Conservation (phyloP, 306 rosid genomes). For the Urtica urens region DNA sequence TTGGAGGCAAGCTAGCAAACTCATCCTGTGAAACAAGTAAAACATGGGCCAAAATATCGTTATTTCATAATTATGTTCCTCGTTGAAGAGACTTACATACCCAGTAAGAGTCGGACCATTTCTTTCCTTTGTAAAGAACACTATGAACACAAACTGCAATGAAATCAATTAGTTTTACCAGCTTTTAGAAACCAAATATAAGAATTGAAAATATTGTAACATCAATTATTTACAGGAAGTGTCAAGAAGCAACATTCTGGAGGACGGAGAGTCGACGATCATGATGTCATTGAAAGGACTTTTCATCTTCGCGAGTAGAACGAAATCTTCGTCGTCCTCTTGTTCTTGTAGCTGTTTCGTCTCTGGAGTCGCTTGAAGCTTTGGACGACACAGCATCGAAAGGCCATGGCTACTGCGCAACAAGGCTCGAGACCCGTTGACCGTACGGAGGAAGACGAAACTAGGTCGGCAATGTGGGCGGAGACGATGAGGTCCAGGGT, state of each 20-base stretch:
- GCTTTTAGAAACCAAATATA: neutral
- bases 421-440: neutral
- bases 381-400: neutral
- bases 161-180: neutral
- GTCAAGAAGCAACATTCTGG: conserved; percentile 80
- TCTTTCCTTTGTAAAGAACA: conserved; percentile 55
- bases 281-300: conserved; percentile 59
- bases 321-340: conserved; percentile 40
- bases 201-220: neutral
- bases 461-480: neutral
- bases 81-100: conserved; percentile 17
- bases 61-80: neutral
- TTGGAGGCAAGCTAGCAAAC: conserved; percentile 82
- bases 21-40: conserved; percentile 59
- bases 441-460: neutral
- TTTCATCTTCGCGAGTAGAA: conserved; percentile 28
- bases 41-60: neutral
- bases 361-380: neutral
- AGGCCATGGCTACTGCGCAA: neutral
- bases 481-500: no score
- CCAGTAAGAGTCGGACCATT: conserved; percentile 88
- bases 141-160: conserved; percentile 74
- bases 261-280: conserved; percentile 49
- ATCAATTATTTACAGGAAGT: conserved; percentile 33
- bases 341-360: neutral